A percentile compares a stretch with the other conserved stretches of the same genome.
These are phyloP conservation scores for Cymbidium sinense DNA, from an alignment of 106 monocot species.

Conservation along the genomic window DNA sequence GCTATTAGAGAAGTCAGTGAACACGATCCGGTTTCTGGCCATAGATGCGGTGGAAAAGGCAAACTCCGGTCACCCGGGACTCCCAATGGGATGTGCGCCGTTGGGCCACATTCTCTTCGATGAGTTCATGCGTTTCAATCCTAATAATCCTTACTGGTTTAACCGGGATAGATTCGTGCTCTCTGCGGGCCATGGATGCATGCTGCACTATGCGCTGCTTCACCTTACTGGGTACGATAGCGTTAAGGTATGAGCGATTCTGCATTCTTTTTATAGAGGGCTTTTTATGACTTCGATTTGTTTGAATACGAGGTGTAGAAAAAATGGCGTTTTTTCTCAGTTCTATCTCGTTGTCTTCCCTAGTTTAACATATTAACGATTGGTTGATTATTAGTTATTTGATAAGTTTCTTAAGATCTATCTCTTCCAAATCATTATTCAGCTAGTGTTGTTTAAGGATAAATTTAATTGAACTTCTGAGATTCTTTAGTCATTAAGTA, in stretches of 20 bases:
- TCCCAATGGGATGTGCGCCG: constrained; percentile 87
- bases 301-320: not conserved
- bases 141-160: constrained; percentile 87
- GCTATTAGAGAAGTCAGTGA: constrained; percentile 68
- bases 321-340: not conserved
- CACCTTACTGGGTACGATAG: constrained; percentile 84
- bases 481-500: too few relatives aligned
- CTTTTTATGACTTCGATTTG: not conserved
- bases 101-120: constrained; percentile 76
- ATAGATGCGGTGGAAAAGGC: constrained; percentile 91
- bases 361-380: too few relatives aligned
- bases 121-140: constrained; percentile 75
- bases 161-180: constrained; percentile 77
- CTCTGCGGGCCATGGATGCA: constrained; percentile 83
- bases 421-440: not conserved
- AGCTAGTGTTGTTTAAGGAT: too few relatives aligned
- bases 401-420: not conserved
- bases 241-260: constrained; percentile 42
- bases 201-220: constrained; percentile 83
- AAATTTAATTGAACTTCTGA: too few relatives aligned
- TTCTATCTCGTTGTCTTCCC: not conserved
- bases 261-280: not conserved
- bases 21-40: constrained; percentile 75
- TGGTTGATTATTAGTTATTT: not conserved
- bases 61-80: constrained; percentile 79